These are phyloP conservation scores for Rhodotorula babjevae DNA, from an alignment of 768 basidiomycete species.

Conservation along the genomic window DNA sequence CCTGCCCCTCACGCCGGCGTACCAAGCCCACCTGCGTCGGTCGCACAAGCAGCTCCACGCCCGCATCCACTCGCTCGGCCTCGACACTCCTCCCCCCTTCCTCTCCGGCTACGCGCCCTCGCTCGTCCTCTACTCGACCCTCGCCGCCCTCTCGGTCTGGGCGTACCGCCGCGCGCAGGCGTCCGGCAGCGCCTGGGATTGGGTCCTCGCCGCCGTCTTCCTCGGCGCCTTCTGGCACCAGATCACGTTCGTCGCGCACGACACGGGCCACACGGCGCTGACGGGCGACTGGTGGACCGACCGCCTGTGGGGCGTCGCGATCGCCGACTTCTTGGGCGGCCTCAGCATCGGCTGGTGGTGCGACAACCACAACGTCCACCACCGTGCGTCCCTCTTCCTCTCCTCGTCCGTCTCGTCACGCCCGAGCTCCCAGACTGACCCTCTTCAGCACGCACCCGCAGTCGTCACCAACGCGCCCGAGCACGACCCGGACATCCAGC, in stretches of 20 bases:
- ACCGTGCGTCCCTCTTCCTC: constrained; percentile 59
- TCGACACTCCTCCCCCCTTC: constrained; percentile 73
- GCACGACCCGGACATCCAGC: constrained; percentile 64
- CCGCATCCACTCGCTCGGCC: constrained; percentile 67
- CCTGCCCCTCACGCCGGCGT: constrained; percentile 34
- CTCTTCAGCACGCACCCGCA: constrained; percentile 45
- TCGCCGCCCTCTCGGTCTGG: constrained; percentile 59
- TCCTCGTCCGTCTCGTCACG: neutral
- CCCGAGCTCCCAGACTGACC: constrained; percentile 8
- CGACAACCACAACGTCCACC: constrained; percentile 87
- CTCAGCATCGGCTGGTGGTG: constrained; percentile 98
- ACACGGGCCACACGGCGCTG: constrained; percentile 90
- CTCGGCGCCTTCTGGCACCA: constrained; percentile 95
- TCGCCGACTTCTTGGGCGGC: constrained; percentile 85
- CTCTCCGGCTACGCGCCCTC: constrained; percentile 86
- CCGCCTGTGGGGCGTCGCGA: constrained; percentile 67
- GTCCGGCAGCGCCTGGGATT: constrained; percentile 37
- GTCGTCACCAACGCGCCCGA: constrained; percentile 97
- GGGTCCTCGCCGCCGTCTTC: constrained; percentile 67
- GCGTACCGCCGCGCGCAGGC: constrained; percentile 53
- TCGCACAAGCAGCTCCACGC: constrained; percentile 77
- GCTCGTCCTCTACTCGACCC: constrained; percentile 66
- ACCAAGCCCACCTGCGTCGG: constrained; percentile 43
- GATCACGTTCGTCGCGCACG: constrained; percentile 83
- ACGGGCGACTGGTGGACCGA: constrained; percentile 81